Evolutionary conservation across 257 asterid genomes (phyloP).

Genomic region (Buddleja alternifolia): DNA sequence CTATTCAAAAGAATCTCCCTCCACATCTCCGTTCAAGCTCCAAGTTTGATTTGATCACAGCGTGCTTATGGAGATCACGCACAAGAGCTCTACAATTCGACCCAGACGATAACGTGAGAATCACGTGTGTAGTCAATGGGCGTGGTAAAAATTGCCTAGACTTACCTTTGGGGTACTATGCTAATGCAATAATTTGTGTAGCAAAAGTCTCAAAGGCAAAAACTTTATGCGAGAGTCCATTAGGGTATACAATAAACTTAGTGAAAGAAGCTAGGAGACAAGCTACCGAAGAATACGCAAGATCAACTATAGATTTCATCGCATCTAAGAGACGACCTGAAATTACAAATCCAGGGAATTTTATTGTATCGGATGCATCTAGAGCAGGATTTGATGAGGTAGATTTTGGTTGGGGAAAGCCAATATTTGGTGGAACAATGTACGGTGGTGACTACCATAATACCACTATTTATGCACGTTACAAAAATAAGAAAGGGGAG

Average conservation of each 20-base stretch:
- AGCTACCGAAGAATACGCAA: background rate
- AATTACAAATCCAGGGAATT: background rate
- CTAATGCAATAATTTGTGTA: background rate
- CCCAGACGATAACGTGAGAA: background rate
- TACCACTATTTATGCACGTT: background rate
- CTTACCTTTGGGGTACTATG: constrained; percentile 19
- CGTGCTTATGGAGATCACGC: constrained; percentile 32
- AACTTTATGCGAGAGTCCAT: background rate
- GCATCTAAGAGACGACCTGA: background rate
- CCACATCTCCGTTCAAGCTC: background rate
- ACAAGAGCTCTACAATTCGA: constrained; percentile 2
- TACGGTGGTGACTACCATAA: constrained; percentile 11
- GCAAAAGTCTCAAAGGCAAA: constrained; percentile 11
- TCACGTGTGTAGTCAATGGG: constrained; percentile 13
- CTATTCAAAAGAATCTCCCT: constrained; percentile 3
- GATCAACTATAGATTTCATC: background rate
- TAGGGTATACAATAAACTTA: background rate
- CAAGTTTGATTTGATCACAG: constrained; percentile 26
- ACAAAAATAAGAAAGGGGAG: constrained; percentile 6
- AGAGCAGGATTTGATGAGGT: constrained; percentile 10
- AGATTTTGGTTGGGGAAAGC: constrained; percentile 19
- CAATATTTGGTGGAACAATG: constrained; percentile 24
- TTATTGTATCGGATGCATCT: constrained; percentile 10
- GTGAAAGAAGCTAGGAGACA: constrained; percentile 1
- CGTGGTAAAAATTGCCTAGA: constrained; percentile 9